Conservation (phyloP, 116 monocot species). For the Trichopus zeylanicus region DNA sequence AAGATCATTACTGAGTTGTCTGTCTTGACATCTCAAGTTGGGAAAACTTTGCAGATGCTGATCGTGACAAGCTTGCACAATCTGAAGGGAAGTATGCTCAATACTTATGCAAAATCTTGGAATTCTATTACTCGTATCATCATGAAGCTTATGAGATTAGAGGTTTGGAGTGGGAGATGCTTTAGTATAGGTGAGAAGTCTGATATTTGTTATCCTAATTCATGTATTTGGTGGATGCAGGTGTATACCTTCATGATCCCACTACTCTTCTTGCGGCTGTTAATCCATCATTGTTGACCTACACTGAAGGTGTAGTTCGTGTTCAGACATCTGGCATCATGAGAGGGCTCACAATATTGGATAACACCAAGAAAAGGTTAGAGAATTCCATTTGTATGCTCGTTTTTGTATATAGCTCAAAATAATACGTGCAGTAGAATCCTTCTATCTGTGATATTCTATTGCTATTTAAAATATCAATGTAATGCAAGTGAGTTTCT, state of each 20-base stretch:
- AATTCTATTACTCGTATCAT: slow-evolving; percentile 75
- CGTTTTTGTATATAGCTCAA: not conserved
- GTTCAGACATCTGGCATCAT: slow-evolving; percentile 91
- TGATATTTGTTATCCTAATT: not conserved
- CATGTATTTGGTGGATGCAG: slow-evolving; percentile 35
- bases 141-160: slow-evolving; percentile 51
- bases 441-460: not conserved
- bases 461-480: no score
- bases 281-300: slow-evolving; percentile 89
- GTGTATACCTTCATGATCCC: slow-evolving; percentile 95
- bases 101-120: slow-evolving; percentile 78
- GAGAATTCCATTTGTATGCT: slow-evolving; percentile 4
- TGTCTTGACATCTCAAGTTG: not conserved
- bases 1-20: not conserved
- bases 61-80: slow-evolving; percentile 53
- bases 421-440: not conserved
- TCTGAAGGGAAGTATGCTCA: slow-evolving; percentile 69
- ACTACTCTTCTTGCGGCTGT: slow-evolving; percentile 78
- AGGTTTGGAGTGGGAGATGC: slow-evolving; percentile 29
- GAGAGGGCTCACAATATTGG: slow-evolving; percentile 78
- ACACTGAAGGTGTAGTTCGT: slow-evolving; percentile 78
- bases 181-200: not conserved
- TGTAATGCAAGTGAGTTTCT: not conserved
- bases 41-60: slow-evolving; percentile 38
- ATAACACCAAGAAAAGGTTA: slow-evolving; percentile 83